Base-by-base conservation (phyloP, 1,284 basidiomycete genomes). In the Inonotus hispidus region DNA sequence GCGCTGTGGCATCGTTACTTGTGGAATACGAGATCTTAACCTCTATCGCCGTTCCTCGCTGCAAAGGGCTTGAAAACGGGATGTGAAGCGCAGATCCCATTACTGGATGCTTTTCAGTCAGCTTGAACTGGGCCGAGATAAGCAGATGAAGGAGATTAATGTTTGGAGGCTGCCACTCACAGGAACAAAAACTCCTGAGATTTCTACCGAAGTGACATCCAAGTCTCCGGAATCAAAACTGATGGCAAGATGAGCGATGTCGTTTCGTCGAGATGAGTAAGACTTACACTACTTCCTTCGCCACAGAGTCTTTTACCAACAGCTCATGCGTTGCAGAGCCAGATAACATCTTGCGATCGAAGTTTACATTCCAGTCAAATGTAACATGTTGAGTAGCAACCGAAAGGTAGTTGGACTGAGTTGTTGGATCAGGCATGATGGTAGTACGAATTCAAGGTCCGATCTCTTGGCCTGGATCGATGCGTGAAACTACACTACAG, bases 351-450 rank as follows among this genome's bases (percentile, higher is more conserved):
- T 86, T 76, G 8, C 76, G 71, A 0, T 80, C 70, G 75, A 94
- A 98, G 75, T 98, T 87, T 66, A 98, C 77, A 1, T 69, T 74
- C 95, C 95, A 98, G 66, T 91, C 83, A 62, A 98, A 84, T 50
- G 82, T 75, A 25, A 93, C 75, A 71, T 93, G 85, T 49, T 81
- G 78, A 1, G 89, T 86, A 1, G 77, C 74, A 66, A 94, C 80
- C 55, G 88, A 76, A 5, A 76, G 71, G 74, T 92, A 93, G 75
- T 95, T 95, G 39, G 91, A 82, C 69, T 93, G 87, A 0, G 88
- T 88, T 0, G 89, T 85, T 10, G 85, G 86, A 72, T 95, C 92
- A 53, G 74, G 62, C 68, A 71, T 71, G 32, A 54, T 60, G 59
- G 29, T 59, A 63, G 37, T 56, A 39, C n/a, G 21, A 54, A 11